A percentile compares a stretch with the other conserved stretches of the same genome.
Evolutionary conservation across 1,284 basidiomycete genomes (phyloP).

Genomic region (Ceratobasidium sp.): DNA sequence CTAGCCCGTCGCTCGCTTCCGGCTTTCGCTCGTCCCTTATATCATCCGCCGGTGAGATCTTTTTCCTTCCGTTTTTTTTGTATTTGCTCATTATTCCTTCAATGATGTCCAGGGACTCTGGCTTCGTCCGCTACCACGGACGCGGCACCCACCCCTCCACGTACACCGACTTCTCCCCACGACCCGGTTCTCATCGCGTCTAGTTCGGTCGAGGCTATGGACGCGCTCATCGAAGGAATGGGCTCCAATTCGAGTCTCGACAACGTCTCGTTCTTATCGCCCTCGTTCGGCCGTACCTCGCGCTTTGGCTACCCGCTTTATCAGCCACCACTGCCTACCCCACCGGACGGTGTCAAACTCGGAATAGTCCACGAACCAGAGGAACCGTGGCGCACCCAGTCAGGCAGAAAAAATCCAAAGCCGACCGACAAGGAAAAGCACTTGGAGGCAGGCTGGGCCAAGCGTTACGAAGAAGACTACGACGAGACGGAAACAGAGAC

Average conservation of each 20-base stretch:
- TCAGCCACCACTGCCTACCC: slow-evolving; percentile 78
- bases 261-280: slow-evolving; percentile 60
- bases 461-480: slow-evolving; percentile 1
- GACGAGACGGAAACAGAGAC: slow-evolving; percentile 33
- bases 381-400: slow-evolving; percentile 47
- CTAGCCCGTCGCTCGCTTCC: slow-evolving; percentile 31
- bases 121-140: slow-evolving; percentile 11
- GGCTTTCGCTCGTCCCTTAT: slow-evolving; percentile 33
- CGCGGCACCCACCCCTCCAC: slow-evolving; percentile 39
- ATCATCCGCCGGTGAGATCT: slow-evolving; percentile 12
- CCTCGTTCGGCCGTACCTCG: slow-evolving; percentile 43
- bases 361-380: slow-evolving; percentile 61
- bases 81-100: slow-evolving; percentile 8
- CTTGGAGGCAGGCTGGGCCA: background rate
- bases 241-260: slow-evolving; percentile 8
- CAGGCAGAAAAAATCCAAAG: background rate
- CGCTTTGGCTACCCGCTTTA: slow-evolving; percentile 62
- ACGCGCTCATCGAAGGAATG: slow-evolving; percentile 85
- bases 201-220: slow-evolving; percentile 79
- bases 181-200: slow-evolving; percentile 77
- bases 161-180: slow-evolving; percentile 40
- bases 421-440: background rate
- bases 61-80: background rate
- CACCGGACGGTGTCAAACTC: slow-evolving; percentile 78
- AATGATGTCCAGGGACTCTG: slow-evolving; percentile 18